These are phyloP conservation scores for Macrophomina phaseolina DNA, from an alignment of 2,329 filamentous ascomycete genomes.

Conservation along the genomic window DNA sequence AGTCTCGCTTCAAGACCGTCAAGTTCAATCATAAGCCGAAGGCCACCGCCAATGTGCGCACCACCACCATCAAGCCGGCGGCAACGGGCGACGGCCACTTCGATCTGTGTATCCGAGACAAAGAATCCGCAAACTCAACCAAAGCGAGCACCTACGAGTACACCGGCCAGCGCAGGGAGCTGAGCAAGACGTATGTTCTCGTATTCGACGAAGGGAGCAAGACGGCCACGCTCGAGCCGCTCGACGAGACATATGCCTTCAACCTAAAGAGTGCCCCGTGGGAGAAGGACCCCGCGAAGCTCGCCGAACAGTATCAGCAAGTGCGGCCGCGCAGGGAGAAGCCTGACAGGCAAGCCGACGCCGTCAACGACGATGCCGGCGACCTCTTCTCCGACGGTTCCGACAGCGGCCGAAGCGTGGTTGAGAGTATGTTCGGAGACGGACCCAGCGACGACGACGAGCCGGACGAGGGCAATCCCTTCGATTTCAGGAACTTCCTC, in stretches of 20 bases:
- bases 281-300: slow-evolving; percentile 66
- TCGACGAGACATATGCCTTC: slow-evolving; percentile 86
- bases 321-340: slow-evolving; percentile 52
- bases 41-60: slow-evolving; percentile 39
- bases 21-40: slow-evolving; percentile 52
- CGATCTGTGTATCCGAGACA: slow-evolving; percentile 35
- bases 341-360: background rate
- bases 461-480: slow-evolving; percentile 53
- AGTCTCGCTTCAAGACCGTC: slow-evolving; percentile 14
- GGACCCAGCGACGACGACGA: slow-evolving; percentile 37
- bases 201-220: slow-evolving; percentile 77
- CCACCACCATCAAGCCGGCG: slow-evolving; percentile 36
- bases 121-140: slow-evolving; percentile 33
- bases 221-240: slow-evolving; percentile 79
- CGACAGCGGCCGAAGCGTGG: slow-evolving; percentile 4
- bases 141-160: slow-evolving; percentile 46
- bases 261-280: slow-evolving; percentile 76
- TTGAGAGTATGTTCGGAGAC: slow-evolving; percentile 11
- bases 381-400: slow-evolving; percentile 36
- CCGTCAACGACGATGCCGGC: slow-evolving; percentile 31
- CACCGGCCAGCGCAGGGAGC: slow-evolving; percentile 42
- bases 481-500: slow-evolving; percentile 57
- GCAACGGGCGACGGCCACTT: slow-evolving; percentile 34
- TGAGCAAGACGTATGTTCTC: slow-evolving; percentile 56
- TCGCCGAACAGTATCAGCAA: slow-evolving; percentile 71